These are phyloP conservation scores for Allodekkera sacchari DNA, from an alignment of 805 yeast genomes.

Conservation along the genomic window DNA sequence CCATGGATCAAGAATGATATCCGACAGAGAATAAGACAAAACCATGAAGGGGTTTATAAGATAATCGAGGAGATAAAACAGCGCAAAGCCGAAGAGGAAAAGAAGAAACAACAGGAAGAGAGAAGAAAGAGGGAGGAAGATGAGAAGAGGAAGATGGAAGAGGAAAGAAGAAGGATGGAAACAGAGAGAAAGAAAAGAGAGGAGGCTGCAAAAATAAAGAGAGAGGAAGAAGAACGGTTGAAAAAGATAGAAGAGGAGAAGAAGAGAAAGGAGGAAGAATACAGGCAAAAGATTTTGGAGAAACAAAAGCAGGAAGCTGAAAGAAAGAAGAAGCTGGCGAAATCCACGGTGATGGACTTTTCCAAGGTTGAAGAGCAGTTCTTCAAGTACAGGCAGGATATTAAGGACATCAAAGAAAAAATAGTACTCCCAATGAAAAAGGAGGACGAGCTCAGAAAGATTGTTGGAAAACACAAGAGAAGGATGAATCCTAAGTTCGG, in stretches of 20 bases:
- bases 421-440: slow-evolving; percentile 47
- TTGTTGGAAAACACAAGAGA: slow-evolving; percentile 57
- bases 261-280: slow-evolving; percentile 14
- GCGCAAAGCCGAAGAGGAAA: slow-evolving; percentile 1
- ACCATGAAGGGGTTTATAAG: background rate
- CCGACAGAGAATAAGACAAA: background rate
- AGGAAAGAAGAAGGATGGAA: slow-evolving; percentile 9
- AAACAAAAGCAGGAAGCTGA: slow-evolving; percentile 15
- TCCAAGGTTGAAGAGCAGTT: slow-evolving; percentile 34
- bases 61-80: slow-evolving; percentile 1
- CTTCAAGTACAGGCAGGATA: slow-evolving; percentile 40
- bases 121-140: slow-evolving; percentile 6
- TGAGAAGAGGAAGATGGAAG: slow-evolving; percentile 11
- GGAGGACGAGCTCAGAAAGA: slow-evolving; percentile 32
- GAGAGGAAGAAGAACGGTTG: slow-evolving; percentile 13
- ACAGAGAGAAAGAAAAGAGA: slow-evolving; percentile 9
- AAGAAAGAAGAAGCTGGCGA: slow-evolving; percentile 14
- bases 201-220: slow-evolving; percentile 10
- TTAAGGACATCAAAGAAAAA: slow-evolving; percentile 48
- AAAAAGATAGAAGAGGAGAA: slow-evolving; percentile 16
- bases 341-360: slow-evolving; percentile 22
- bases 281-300: slow-evolving; percentile 15
- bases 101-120: slow-evolving; percentile 5
- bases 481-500: slow-evolving; percentile 86
- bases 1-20: background rate